Evolutionary conservation across 1,139 yeast genomes (phyloP).

Genomic region (Taiozyma onychis): DNA sequence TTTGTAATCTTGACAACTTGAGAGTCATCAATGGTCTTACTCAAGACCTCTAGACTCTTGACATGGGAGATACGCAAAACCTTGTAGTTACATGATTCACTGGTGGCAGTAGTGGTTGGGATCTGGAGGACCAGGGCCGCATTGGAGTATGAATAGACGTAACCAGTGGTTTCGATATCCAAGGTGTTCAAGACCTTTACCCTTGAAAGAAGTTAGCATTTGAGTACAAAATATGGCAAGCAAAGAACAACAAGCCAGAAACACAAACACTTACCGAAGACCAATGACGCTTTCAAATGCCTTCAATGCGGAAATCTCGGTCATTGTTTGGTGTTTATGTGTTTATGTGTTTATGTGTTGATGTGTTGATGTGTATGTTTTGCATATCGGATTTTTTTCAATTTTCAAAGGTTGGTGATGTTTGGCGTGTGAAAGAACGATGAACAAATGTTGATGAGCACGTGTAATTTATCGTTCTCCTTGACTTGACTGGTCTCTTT

Average conservation of each 20-base stretch:
- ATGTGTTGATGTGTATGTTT: not conserved
- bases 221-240: not conserved
- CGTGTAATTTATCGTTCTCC: too few species aligned
- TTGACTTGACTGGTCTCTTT: too few species aligned
- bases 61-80: constrained; percentile 56
- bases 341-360: not conserved
- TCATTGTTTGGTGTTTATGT: not conserved
- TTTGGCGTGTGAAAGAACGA: not conserved
- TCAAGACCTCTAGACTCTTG: constrained; percentile 43
- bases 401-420: not conserved
- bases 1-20: constrained; percentile 21
- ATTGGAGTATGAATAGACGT: constrained; percentile 54
- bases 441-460: not conserved
- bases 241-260: not conserved
- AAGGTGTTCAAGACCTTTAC: constrained; percentile 57
- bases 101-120: constrained; percentile 5
- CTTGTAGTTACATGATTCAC: constrained; percentile 34
- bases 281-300: constrained; percentile 22
- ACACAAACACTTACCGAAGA: constrained; percentile 18
- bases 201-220: constrained; percentile 25
- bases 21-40: constrained; percentile 17
- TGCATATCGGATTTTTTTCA: not conserved
- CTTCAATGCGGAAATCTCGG: constrained; percentile 10
- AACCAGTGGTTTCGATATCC: constrained; percentile 54
- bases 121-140: constrained; percentile 20